phyloP scores from a whole-genome alignment of 768 basidiomycete genomes.

The Hydnomerulius pinastri region DNA sequence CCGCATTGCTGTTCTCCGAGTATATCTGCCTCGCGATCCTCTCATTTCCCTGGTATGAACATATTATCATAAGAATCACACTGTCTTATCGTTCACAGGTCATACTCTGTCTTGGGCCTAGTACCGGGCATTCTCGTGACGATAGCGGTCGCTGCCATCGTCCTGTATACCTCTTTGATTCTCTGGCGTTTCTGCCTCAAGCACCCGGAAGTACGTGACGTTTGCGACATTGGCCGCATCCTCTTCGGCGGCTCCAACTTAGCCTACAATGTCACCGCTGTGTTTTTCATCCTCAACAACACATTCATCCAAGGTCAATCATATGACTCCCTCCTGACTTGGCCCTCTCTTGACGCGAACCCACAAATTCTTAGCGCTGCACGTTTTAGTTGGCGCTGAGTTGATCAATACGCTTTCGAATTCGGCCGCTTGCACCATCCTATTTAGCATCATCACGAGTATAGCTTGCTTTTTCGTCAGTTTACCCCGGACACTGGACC shows the following conservation, averaged over 20 bases:
- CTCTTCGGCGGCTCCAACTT: slow-evolving; percentile 48
- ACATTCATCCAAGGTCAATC: slow-evolving; percentile 50
- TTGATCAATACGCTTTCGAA: slow-evolving; percentile 48
- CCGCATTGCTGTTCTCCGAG: slow-evolving; percentile 45
- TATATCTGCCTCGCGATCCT: slow-evolving; percentile 47
- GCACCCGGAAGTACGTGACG: slow-evolving; percentile 50
- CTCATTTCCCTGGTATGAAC: slow-evolving; percentile 38
- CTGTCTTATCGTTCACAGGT: slow-evolving; percentile 41
- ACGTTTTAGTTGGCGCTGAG: slow-evolving; percentile 47
- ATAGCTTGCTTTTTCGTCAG: slow-evolving; percentile 43
- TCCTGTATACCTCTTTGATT: slow-evolving; percentile 49
- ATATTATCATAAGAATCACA: slow-evolving; percentile 45
- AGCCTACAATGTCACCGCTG: slow-evolving; percentile 51
- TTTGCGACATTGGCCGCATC: slow-evolving; percentile 51
- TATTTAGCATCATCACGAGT: slow-evolving; percentile 38
- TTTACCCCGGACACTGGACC: slow-evolving; percentile 45
- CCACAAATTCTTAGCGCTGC: too few species aligned
- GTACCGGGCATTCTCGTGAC: slow-evolving; percentile 46
- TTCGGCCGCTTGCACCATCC: slow-evolving; percentile 43
- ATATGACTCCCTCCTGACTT: background rate
- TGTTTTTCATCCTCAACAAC: slow-evolving; percentile 58
- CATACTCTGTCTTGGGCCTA: slow-evolving; percentile 46
- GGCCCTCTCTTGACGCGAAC: too few species aligned
- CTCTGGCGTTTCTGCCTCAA: slow-evolving; percentile 51
- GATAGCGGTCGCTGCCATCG: slow-evolving; percentile 38